Conservation (phyloP, 2,329 filamentous ascomycete genomes). For the Orbilia oligospora region DNA sequence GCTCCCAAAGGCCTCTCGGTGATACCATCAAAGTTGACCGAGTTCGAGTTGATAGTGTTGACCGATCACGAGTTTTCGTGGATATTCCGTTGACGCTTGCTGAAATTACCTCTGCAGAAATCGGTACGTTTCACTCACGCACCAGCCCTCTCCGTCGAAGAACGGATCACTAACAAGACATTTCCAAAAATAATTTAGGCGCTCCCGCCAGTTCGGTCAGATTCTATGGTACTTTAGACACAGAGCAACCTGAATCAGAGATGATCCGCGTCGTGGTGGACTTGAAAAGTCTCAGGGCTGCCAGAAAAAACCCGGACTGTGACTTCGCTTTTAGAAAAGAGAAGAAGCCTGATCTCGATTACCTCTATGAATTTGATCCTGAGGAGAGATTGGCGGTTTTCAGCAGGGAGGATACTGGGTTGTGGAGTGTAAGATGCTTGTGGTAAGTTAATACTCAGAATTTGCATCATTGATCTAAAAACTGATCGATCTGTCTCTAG, state of each 20-base stretch:
- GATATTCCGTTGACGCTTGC: constrained; percentile 28
- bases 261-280: constrained; percentile 37
- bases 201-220: constrained; percentile 21
- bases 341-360: neutral
- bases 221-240: neutral
- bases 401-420: constrained; percentile 15
- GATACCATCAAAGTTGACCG: neutral
- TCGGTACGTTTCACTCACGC: constrained; percentile 28
- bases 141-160: constrained; percentile 6
- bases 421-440: constrained; percentile 23
- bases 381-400: constrained; percentile 24
- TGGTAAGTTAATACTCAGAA: constrained; percentile 12
- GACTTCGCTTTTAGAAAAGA: constrained; percentile 18
- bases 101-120: constrained; percentile 10
- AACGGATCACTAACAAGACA: constrained; percentile 24
- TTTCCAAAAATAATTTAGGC: constrained; percentile 31
- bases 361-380: neutral
- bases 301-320: constrained; percentile 26
- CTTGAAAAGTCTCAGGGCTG: constrained; percentile 24
- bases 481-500: neutral
- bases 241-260: constrained; percentile 4
- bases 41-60: neutral
- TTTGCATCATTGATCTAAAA: neutral
- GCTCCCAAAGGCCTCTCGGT: constrained; percentile 31
- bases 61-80: constrained; percentile 17